Evolutionary conservation across 2,329 filamentous ascomycete species (phyloP).

Genomic region (Penicillium oxalicum): DNA sequence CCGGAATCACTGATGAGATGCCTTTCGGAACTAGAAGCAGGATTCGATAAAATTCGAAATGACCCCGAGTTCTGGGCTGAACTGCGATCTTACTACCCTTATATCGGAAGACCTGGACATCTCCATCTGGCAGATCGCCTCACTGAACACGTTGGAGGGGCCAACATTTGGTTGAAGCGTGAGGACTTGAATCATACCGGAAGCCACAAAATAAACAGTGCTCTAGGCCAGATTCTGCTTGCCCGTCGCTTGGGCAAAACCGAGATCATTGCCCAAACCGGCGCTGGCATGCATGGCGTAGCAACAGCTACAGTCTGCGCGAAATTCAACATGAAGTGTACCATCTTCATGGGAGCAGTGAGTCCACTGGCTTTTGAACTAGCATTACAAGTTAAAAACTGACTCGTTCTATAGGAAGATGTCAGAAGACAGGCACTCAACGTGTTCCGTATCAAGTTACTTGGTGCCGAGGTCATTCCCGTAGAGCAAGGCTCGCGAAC

Average conservation of each 20-base stretch:
- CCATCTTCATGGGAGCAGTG: conserved; percentile 87
- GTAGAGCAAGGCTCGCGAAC: conserved; percentile 86
- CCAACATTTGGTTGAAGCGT: conserved; percentile 95
- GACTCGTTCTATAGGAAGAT: conserved; percentile 55
- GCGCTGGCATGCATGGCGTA: conserved; percentile 95
- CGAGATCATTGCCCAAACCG: conserved; percentile 95
- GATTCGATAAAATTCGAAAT: conserved; percentile 80
- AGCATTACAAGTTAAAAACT: too few relatives aligned
- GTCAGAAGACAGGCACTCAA: conserved; percentile 93
- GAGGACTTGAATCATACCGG: conserved; percentile 98
- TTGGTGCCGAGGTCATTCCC: conserved; percentile 85
- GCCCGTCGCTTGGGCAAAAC: conserved; percentile 86
- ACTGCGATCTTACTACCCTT: conserved; percentile 90
- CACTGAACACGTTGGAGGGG: conserved; percentile 82
- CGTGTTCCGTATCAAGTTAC: conserved; percentile 95
- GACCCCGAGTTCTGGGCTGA: conserved; percentile 96
- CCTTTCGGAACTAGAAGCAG: conserved; percentile 78
- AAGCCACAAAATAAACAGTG: conserved; percentile 99
- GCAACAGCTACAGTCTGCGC: conserved; percentile 96
- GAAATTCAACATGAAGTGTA: conserved; percentile 97
- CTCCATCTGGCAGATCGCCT: conserved; percentile 83
- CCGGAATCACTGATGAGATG: conserved; percentile 98
- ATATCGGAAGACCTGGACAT: conserved; percentile 91
- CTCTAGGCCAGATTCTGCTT: conserved; percentile 83
- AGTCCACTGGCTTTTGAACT: too few relatives aligned